phyloP scores from a whole-genome alignment of 257 asterid genomes.

The Nicotiana tabacum region DNA sequence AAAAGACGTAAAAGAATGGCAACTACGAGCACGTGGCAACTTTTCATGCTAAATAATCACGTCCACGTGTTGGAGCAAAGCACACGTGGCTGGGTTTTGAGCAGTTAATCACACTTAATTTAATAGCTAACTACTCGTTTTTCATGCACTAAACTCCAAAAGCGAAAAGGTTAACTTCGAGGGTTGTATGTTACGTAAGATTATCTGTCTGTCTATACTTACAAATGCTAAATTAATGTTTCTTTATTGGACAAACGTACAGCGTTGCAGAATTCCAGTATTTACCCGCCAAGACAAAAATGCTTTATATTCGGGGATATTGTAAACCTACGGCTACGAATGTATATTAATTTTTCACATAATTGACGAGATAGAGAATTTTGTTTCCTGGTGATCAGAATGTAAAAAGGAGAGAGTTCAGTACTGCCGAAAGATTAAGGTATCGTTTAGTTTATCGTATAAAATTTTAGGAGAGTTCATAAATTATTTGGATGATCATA shows the following conservation, averaged over 20 bases:
- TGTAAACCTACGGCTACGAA: too few species aligned
- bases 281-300: not conserved
- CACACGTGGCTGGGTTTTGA: conserved; percentile 34
- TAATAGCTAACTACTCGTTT: conserved; percentile 10
- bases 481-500: too few species aligned
- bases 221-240: not conserved
- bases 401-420: too few species aligned
- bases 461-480: too few species aligned
- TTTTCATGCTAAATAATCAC: not conserved
- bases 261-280: not conserved
- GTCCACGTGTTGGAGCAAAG: conserved; percentile 32
- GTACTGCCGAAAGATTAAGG: too few species aligned
- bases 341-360: too few species aligned
- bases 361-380: too few species aligned
- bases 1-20: not conserved
- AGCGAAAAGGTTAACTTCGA: conserved; percentile 20
- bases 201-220: not conserved
- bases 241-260: not conserved
- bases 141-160: conserved; percentile 48
- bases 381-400: too few species aligned
- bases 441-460: too few species aligned
- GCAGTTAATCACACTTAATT: conserved; percentile 16
- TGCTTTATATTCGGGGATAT: not conserved
- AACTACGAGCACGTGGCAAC: not conserved
- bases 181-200: not conserved